Percentiles rank a stretch among this genome's conserved stretches.
These are phyloP conservation scores for Plasmodium vivax DNA, from an alignment of 169 alveolate genomes.

Conservation along the genomic window DNA sequence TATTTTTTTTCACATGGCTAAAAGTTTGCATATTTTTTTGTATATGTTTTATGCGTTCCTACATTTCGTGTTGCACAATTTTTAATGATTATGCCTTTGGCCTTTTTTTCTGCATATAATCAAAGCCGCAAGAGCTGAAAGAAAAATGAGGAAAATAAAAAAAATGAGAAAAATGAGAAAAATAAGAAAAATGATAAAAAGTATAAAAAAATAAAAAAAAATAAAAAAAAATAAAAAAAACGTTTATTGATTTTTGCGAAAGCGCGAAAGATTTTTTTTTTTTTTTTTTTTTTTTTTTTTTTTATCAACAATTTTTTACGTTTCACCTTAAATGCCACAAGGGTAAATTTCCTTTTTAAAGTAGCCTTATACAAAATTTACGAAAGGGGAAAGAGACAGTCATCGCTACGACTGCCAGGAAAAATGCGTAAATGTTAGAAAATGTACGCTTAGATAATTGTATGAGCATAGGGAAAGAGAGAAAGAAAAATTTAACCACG, in stretches of 20 bases:
- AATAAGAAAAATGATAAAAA: too few species aligned
- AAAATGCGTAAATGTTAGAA: not conserved
- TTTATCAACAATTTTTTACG: not conserved
- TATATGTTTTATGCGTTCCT: not conserved
- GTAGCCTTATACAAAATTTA: not conserved
- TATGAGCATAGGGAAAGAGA: not conserved
- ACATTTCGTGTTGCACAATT: not conserved
- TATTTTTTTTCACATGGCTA: slow-evolving; percentile 6
- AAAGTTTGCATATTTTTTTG: not conserved
- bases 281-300: not conserved
- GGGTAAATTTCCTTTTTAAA: not conserved
- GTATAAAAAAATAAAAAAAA: not conserved
- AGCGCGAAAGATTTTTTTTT: slow-evolving; percentile 8
- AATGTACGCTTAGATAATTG: not conserved
- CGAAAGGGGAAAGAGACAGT: not conserved
- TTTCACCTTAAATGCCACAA: not conserved
- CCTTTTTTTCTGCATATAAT: not conserved
- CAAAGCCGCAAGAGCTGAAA: not conserved
- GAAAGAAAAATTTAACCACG: not conserved
- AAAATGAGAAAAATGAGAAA: slow-evolving; percentile 2
- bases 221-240: not conserved
- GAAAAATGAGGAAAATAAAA: too few species aligned
- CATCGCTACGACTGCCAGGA: not conserved
- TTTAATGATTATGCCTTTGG: not conserved
- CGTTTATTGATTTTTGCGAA: not conserved